A percentile compares a stretch with the other conserved stretches of the same genome.
Evolutionary conservation across 2,329 filamentous ascomycete species (phyloP).

Genomic region (Sporothrix luriei): DNA sequence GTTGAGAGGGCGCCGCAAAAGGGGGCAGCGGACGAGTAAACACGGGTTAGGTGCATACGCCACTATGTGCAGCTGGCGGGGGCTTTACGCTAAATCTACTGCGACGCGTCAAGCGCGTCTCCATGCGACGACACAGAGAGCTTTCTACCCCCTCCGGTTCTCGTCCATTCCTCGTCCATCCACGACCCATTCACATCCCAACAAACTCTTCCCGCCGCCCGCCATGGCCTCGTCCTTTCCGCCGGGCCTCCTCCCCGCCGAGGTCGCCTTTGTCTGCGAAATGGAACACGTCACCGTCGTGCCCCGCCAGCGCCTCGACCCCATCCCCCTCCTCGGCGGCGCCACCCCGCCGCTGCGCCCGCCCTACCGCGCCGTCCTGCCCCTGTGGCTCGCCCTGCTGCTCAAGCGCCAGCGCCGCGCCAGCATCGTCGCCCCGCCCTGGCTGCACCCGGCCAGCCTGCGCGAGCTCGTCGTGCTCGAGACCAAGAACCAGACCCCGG

Average conservation of each 20-base stretch:
- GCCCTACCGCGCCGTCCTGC: constrained; percentile 75
- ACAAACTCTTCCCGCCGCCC: neutral
- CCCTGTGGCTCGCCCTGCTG: constrained; percentile 92
- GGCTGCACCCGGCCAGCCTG: constrained; percentile 79
- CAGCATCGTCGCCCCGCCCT: constrained; percentile 88
- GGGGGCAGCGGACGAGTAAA: neutral
- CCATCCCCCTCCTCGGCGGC: constrained; percentile 80
- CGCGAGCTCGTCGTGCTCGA: constrained; percentile 78
- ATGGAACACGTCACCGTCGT: constrained; percentile 96
- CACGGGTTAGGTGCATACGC: constrained; percentile 19
- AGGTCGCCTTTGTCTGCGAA: constrained; percentile 93
- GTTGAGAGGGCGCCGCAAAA: neutral
- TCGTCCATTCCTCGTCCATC: neutral
- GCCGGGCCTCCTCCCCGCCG: constrained; percentile 70
- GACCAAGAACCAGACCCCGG: constrained; percentile 54
- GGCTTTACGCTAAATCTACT: neutral
- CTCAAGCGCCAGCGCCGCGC: constrained; percentile 92
- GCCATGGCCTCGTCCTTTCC: constrained; percentile 57
- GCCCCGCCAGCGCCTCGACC: constrained; percentile 85
- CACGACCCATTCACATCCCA: neutral
- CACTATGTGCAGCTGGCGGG: constrained; percentile 3
- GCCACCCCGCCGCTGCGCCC: constrained; percentile 74
- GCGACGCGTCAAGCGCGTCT: constrained; percentile 20
- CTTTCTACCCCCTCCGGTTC: neutral
- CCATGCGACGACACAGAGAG: too few relatives aligned